Percentiles rank a stretch among this genome's conserved stretches.
phyloP scores from a whole-genome alignment of 306 rosid genomes.

The Morella rubra region DNA sequence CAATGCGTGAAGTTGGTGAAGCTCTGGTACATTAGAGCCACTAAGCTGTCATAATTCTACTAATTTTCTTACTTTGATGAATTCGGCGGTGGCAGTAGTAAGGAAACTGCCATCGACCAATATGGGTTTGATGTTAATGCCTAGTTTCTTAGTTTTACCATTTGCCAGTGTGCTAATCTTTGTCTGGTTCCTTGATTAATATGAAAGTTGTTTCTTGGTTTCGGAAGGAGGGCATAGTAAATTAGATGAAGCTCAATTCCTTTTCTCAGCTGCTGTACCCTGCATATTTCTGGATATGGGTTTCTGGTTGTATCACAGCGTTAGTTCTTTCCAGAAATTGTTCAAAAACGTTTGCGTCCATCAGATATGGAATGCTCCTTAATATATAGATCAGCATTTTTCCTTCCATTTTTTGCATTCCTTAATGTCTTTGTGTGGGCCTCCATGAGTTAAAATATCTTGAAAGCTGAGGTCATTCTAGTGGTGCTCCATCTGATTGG shows the following conservation, averaged over 20 bases:
- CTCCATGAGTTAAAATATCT: neutral
- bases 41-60: constrained; percentile 44
- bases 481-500: neutral
- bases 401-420: neutral
- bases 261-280: constrained; percentile 38
- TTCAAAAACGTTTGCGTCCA: constrained; percentile 7
- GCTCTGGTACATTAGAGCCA: constrained; percentile 49
- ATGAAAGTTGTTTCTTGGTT: constrained; percentile 36
- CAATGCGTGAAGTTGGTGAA: constrained; percentile 55
- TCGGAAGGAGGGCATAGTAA: constrained; percentile 35
- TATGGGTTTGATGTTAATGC: constrained; percentile 48
- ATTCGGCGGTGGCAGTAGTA: constrained; percentile 48
- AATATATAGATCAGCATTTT: constrained; percentile 25
- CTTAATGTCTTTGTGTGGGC: neutral
- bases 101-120: constrained; percentile 46
- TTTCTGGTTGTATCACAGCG: constrained; percentile 40
- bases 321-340: constrained; percentile 36
- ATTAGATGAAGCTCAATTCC: constrained; percentile 25
- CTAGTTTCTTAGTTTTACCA: constrained; percentile 26
- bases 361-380: constrained; percentile 43
- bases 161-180: constrained; percentile 27
- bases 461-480: neutral
- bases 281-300: constrained; percentile 33
- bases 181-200: constrained; percentile 17
- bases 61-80: constrained; percentile 30